A percentile compares a stretch with the other conserved stretches of the same genome.
phyloP scores from a whole-genome alignment of 139 green algal genomes.

The Eudorina sp. region DNA sequence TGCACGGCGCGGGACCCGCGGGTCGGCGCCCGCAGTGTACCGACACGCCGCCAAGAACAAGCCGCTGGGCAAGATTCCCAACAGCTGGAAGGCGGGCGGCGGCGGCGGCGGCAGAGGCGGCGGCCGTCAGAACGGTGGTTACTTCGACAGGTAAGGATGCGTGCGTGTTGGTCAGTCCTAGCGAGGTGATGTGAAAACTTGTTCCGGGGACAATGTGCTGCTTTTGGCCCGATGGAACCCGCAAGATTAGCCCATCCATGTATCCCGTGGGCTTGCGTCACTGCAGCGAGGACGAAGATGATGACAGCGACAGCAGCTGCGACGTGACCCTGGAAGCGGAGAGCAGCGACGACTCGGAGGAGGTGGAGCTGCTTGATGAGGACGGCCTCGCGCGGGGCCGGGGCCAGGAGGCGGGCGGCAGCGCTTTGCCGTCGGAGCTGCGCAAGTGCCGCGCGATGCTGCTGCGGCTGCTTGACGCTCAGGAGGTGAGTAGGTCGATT shows the following conservation, averaged over 20 bases:
- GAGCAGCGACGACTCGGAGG: slow-evolving; percentile 1
- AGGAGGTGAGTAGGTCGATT: slow-evolving; percentile 60
- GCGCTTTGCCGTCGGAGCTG: slow-evolving; percentile 49
- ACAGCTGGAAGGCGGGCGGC: slow-evolving; percentile 10
- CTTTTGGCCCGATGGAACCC: no score
- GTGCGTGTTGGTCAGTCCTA: not conserved
- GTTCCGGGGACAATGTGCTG: no score
- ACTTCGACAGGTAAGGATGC: not conserved
- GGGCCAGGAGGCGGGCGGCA: not conserved
- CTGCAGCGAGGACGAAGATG: not conserved
- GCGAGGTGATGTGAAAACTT: no score
- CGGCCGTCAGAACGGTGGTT: no score
- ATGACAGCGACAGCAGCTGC: not conserved
- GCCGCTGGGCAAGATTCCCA: slow-evolving; percentile 23
- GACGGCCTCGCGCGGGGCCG: not conserved
- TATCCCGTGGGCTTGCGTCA: no score
- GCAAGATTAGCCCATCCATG: no score
- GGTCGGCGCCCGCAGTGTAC: slow-evolving; percentile 28
- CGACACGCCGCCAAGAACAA: slow-evolving; percentile 45
- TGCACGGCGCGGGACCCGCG: not conserved
- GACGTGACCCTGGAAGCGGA: not conserved
- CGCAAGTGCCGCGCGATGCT: slow-evolving; percentile 56
- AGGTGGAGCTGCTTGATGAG: not conserved
- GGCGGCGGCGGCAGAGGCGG: not conserved
- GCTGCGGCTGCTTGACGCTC: slow-evolving; percentile 60